Base-by-base conservation (phyloP, 139 green algal genomes). In the Micractinium sp. region DNA sequence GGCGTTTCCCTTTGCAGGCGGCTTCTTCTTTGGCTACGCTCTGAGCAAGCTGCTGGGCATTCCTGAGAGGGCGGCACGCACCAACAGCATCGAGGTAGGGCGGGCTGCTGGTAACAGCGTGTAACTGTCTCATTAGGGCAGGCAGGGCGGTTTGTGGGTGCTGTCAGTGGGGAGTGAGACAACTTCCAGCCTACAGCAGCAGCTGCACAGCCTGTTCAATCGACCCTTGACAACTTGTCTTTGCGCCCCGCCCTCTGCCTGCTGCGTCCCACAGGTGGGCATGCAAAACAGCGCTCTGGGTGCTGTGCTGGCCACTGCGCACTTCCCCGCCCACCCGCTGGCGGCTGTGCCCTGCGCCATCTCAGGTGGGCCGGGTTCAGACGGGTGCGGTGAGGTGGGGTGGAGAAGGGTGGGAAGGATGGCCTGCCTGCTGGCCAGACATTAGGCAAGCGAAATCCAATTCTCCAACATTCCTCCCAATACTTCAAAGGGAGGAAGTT, bases 261-360 rank as follows among this genome's bases (percentile, higher is more conserved):
- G 12, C 29, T 29, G 2, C 35, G 22, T 66, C 16, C n/a, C n/a
- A n/a, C n/a, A 89, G 73, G 91, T 96, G 23, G 94, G 94, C 78
- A 96, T 96, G 95, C 95, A 97, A 84, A 98, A 98, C 89, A 93
- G 80, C 77, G 94, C 94, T 22, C 93, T 96, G 41, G 95, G 94
- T 20, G 94, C 94, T 0, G 92, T 98, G n/a, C 91, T 98, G 35
- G 95, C 95, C 2, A 87, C 93, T 0, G 80, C 95, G 16, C 96
- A 98, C 87, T 98, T 98, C 56, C 66, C 90, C 0, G 47, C 90
- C 0, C 91, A 97, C 91, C 95, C 95, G 13, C 89, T 96, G 66
- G 94, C 95, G 9, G 95, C 96, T 12, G 96, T 96, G 25, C 95
- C 95, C 0, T 96, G 95, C 89, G 96, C 96, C 41, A 92, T 98